Base-by-base conservation (phyloP, 495 filamentous ascomycete genomes). In the Penicillium verhagenii region DNA sequence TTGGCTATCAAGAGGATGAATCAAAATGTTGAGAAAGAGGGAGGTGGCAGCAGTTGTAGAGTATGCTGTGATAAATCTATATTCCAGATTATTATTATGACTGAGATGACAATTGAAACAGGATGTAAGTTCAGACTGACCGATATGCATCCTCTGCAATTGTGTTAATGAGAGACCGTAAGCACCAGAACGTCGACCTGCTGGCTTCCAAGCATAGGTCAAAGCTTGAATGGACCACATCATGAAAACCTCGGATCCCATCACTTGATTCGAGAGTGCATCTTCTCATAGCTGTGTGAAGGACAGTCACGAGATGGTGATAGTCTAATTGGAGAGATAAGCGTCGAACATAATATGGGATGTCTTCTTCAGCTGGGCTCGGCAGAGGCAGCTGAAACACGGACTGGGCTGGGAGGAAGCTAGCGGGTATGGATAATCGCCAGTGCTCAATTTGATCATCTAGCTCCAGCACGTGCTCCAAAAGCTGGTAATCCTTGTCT, bases 221-320 rank as follows among this genome's bases (percentile, higher is more conserved):
- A 24, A 63, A 63, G 49, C 60, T 63, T 23, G 60, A 63, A 54
- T 63, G 60, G 35, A 59, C 60, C 6, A 63, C 60, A 8, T 19
- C 24, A 48, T 63, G 60, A n/a, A 59, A 53, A 47, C 54, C 57
- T 9, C 23, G 40, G 14, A 26, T 31, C 7, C 31, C 49, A 25
- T 57, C 54, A 31, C 45, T 42, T 5, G 37, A 19, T 1, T 33
- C 54, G 4, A 26, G 13, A 1, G 49, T 60, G 40, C 60, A 63
- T 52, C 40, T 63, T 49, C 60, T 46, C 14, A 63, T 53, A 26
- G 56, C 57, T 14, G 60, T 63, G 23, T 63, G 60, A 7, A 59
- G 39, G 20, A 63, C 13, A 0, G 53, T 60, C 47, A 63, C 46
- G 0, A 63, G 50, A 19, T 60, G 45, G 7, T 57, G 53, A 44